A percentile compares a stretch with the other conserved stretches of the same genome.
Conservation (phyloP, 768 basidiomycete species). For the Podaxis pistillaris region DNA sequence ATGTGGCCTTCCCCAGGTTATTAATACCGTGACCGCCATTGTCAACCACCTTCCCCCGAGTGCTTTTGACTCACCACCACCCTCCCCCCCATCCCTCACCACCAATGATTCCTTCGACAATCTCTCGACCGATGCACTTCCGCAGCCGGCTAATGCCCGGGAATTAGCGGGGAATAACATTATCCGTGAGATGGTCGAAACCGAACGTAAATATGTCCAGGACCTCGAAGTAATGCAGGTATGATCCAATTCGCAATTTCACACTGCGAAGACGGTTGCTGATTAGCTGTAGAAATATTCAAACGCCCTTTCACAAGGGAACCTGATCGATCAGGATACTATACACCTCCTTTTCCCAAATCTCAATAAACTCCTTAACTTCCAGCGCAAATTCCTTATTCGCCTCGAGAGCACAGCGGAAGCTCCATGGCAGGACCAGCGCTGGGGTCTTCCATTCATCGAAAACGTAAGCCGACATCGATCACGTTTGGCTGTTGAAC, state of each 20-base stretch:
- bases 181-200: constrained; percentile 88
- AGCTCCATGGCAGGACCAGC: constrained; percentile 77
- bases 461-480: constrained; percentile 67
- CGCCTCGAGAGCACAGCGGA: constrained; percentile 85
- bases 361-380: constrained; percentile 92
- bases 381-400: constrained; percentile 93
- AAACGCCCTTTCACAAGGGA: constrained; percentile 74
- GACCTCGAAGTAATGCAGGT: constrained; percentile 97
- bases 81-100: constrained; percentile 54
- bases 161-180: constrained; percentile 74
- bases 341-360: constrained; percentile 95
- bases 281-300: constrained; percentile 74
- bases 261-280: constrained; percentile 18
- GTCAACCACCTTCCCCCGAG: constrained; percentile 73
- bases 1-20: constrained; percentile 52
- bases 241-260: constrained; percentile 25
- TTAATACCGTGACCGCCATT: constrained; percentile 84
- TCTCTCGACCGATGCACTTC: constrained; percentile 41
- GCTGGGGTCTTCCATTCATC: constrained; percentile 84
- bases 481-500: constrained; percentile 5
- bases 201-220: constrained; percentile 94
- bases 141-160: constrained; percentile 51
- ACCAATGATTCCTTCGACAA: constrained; percentile 64
- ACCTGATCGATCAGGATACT: constrained; percentile 90
- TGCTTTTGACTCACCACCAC: constrained; percentile 61